phyloP scores from a whole-genome alignment of 805 yeast species.

The Tetrapisispora iriomotensis region DNA sequence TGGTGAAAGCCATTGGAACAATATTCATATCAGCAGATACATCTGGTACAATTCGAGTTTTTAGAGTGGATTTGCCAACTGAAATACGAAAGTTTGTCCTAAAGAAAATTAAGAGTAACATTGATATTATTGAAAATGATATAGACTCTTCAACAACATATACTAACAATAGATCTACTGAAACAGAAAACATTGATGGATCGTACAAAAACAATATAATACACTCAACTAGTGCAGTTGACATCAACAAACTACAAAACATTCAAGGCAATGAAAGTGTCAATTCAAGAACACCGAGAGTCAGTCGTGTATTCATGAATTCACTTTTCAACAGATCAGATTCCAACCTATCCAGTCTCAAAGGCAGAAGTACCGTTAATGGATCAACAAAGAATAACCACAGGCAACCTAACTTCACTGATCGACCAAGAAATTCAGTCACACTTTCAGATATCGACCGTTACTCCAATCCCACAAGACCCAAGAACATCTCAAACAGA shows the following conservation, averaged over 20 bases:
- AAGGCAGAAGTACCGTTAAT: not conserved
- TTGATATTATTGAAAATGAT: not conserved
- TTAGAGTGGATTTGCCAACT: conserved; percentile 69
- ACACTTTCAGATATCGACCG: not conserved
- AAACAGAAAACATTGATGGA: not conserved
- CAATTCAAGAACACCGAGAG: conserved; percentile 2
- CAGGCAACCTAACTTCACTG: not conserved
- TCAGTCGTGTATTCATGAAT: conserved; percentile 10
- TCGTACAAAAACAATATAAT: not conserved
- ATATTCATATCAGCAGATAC: conserved; percentile 73
- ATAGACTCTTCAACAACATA: not conserved
- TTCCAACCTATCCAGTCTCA: not conserved
- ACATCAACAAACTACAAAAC: not conserved
- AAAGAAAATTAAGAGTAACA: conserved; percentile 6
- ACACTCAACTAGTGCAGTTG: not conserved
- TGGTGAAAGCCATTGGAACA: conserved; percentile 28
- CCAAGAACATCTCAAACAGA: not conserved
- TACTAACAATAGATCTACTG: not conserved
- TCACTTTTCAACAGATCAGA: conserved; percentile 9
- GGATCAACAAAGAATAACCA: not conserved
- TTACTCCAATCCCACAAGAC: not conserved
- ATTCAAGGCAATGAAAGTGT: too few species aligned
- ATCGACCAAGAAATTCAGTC: not conserved
- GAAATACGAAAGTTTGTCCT: conserved; percentile 32
- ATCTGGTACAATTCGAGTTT: conserved; percentile 62